phyloP scores from a whole-genome alignment of 169 alveolate genomes.

The Sarcocystis neurona region DNA sequence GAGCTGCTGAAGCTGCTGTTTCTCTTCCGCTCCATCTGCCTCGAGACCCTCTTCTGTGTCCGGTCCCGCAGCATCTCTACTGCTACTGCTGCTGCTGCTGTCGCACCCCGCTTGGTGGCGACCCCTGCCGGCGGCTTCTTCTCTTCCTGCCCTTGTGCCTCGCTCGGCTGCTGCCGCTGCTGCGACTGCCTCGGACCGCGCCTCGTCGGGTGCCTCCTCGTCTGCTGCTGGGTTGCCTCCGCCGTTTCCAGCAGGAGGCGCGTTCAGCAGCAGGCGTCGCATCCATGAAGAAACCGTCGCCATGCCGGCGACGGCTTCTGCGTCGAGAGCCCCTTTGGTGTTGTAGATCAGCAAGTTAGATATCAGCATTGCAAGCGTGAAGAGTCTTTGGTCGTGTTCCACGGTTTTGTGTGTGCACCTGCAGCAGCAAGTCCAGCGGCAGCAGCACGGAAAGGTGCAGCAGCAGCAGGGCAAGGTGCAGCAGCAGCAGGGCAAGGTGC shows the following conservation, averaged over 20 bases:
- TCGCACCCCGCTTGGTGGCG: not conserved
- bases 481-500: too few species aligned
- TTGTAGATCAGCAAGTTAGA: slow-evolving; percentile 57
- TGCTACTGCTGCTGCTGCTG: too few species aligned
- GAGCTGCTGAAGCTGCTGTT: too few species aligned
- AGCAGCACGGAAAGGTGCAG: not conserved
- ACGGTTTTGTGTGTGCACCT: slow-evolving; percentile 61
- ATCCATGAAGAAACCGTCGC: slow-evolving; percentile 64
- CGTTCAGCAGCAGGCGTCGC: slow-evolving; percentile 38
- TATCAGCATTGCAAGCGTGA: slow-evolving; percentile 59
- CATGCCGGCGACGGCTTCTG: slow-evolving; percentile 57
- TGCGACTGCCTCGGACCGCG: not conserved
- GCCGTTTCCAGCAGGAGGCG: slow-evolving; percentile 35
- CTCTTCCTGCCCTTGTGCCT: not conserved
- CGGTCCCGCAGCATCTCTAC: too few species aligned
- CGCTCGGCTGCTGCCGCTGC: not conserved
- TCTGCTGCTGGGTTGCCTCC: slow-evolving; percentile 31
- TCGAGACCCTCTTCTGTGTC: too few species aligned
- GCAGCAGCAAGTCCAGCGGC: not conserved
- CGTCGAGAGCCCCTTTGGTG: slow-evolving; percentile 60
- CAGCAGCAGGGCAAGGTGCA: not conserved
- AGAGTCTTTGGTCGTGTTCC: slow-evolving; percentile 63
- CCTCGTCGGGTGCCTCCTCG: not conserved
- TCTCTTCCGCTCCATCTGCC: too few species aligned
- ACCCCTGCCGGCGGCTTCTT: too few species aligned